Evolutionary conservation across 441 rosid genomes (phyloP), one percentile per base, ranked within the genome.

Genomic region (Syzygium syzygioides): DNA sequence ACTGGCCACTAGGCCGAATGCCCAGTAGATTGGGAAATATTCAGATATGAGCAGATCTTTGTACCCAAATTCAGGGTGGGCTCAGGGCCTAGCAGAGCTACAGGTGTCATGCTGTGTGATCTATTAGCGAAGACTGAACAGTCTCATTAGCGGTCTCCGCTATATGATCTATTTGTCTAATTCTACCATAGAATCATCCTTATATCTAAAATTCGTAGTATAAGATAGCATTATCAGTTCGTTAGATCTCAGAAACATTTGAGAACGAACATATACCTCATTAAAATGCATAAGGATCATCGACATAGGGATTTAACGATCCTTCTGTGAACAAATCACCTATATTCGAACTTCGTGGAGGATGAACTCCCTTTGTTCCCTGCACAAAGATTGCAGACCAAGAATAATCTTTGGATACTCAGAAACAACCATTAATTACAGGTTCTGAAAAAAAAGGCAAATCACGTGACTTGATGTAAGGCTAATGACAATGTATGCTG

Each of bases 311-410:
- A 92, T 98, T 96, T 66, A 98, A 93, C 2, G 98, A 96, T 62
- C 98, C 99, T 94, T 98, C 99, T 55, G 97, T 92, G 91, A 98
- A 98, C 95, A 98, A 89, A 89, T 98, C 99, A 45, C 98, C 99
- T 6, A 96, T 95, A 92, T 95, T 96, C 89, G 98, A 94, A 87
- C 94, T 93, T 85, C 90, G 92, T 80, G 89, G 91, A 55, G 85
- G 90, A 86, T 59, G 88, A 55, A 86, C 94, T 86, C 88, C 90
- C 90, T 91, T 93, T 34, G 80, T 79, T 88, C 89, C 93, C 99
- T 96, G 94, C 86, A 92, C 20, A 50, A 59, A 68, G 87, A 89
- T 23, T 59, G 60, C 59, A 64, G 32, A 10, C 85, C 14, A 53
- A 50, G 55, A 25, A 62, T 41, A 55, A 18, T 30, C 57, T 85